phyloP scores from a whole-genome alignment of 2,329 filamentous ascomycete species.

The Aureobasidium uvarum region DNA sequence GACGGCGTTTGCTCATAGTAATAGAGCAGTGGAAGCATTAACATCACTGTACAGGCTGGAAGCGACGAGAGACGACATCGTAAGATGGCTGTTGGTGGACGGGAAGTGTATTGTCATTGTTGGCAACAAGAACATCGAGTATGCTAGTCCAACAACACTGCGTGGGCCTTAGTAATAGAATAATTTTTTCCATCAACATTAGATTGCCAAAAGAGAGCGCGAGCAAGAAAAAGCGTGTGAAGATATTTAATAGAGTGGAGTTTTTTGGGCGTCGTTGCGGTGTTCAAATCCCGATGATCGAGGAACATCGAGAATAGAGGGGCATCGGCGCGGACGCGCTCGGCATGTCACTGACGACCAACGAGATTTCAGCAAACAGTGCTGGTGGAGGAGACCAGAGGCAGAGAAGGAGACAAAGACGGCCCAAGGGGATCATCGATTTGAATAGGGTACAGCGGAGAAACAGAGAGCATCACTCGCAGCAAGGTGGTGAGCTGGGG shows the following conservation, averaged over 20 bases:
- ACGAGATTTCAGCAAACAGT: background rate
- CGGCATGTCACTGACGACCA: slow-evolving; percentile 3
- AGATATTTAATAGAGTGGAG: background rate
- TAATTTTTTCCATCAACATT: too few species aligned
- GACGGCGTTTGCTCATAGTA: too few species aligned
- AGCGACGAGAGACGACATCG: too few species aligned
- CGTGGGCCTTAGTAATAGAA: too few species aligned
- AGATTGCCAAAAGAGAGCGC: background rate
- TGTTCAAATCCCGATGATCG: background rate
- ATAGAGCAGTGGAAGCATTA: too few species aligned
- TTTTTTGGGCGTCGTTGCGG: background rate
- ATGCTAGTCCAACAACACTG: too few species aligned
- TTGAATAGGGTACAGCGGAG: background rate
- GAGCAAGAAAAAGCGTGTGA: slow-evolving; percentile 3
- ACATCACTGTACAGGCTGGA: too few species aligned
- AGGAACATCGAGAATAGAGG: slow-evolving; percentile 1
- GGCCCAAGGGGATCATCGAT: background rate
- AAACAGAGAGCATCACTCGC: background rate
- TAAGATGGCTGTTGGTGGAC: too few species aligned
- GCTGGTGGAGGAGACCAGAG: background rate
- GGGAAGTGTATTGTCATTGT: background rate
- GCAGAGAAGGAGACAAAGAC: background rate
- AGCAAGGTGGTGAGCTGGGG: background rate
- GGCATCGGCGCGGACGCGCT: slow-evolving; percentile 3
- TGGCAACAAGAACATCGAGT: too few species aligned